These are phyloP conservation scores for Mycena sp. DNA, from an alignment of 1,284 basidiomycete genomes.

Conservation along the genomic window DNA sequence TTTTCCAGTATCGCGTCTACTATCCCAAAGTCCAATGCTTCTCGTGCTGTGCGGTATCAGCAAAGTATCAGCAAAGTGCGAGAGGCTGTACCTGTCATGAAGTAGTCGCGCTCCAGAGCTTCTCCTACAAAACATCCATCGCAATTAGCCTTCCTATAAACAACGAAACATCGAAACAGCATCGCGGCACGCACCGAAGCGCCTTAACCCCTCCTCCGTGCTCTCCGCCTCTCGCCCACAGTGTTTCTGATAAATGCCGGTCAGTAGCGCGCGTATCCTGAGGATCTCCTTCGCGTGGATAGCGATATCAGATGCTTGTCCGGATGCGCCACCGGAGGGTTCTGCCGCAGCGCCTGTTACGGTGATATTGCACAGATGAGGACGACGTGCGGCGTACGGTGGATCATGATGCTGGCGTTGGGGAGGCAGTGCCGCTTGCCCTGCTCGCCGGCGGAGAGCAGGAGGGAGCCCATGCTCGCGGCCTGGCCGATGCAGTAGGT, in stretches of 20 bases:
- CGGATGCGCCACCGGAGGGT: slow-evolving; percentile 92
- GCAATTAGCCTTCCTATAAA: slow-evolving; percentile 8
- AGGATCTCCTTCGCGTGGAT: slow-evolving; percentile 95
- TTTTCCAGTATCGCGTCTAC: slow-evolving; percentile 89
- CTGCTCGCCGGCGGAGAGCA: slow-evolving; percentile 63
- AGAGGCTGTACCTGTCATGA: slow-evolving; percentile 79
- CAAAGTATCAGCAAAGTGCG: slow-evolving; percentile 19
- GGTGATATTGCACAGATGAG: slow-evolving; percentile 23
- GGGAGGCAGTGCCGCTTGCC: slow-evolving; percentile 91
- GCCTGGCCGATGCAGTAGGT: slow-evolving; percentile 95
- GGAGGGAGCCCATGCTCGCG: slow-evolving; percentile 91
- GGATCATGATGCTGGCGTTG: slow-evolving; percentile 96
- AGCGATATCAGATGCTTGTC: slow-evolving; percentile 93
- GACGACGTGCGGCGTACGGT: slow-evolving; percentile 69
- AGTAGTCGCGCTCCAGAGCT: slow-evolving; percentile 93
- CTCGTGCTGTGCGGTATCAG: slow-evolving; percentile 70
- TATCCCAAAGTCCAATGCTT: slow-evolving; percentile 90
- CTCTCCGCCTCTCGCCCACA: slow-evolving; percentile 76
- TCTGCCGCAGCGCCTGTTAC: slow-evolving; percentile 64
- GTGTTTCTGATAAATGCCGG: slow-evolving; percentile 85
- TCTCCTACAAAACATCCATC: slow-evolving; percentile 61
- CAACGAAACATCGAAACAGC: slow-evolving; percentile 30
- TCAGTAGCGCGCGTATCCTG: slow-evolving; percentile 82
- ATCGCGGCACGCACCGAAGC: slow-evolving; percentile 73
- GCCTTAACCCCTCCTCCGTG: slow-evolving; percentile 67